These are phyloP conservation scores for Ceriops zippeliana DNA, from an alignment of 345 rosid genomes.

Conservation along the genomic window DNA sequence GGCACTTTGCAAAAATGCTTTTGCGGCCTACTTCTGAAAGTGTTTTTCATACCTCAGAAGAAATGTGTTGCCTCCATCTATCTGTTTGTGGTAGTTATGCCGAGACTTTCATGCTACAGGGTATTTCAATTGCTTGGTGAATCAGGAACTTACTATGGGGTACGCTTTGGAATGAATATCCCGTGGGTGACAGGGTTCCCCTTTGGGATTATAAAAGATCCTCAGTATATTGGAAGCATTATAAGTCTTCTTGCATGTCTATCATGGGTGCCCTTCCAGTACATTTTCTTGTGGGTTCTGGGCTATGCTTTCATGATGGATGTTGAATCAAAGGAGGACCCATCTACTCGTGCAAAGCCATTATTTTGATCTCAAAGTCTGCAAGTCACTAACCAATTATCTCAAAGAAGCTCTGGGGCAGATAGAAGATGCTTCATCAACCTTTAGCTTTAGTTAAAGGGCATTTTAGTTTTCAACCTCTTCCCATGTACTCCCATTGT, in stretches of 20 bases:
- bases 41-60: background rate
- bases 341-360: constrained; percentile 59
- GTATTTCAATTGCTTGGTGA: constrained; percentile 90
- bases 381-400: constrained; percentile 11
- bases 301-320: constrained; percentile 68
- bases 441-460: background rate
- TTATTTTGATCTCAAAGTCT: constrained; percentile 33
- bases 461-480: constrained; percentile 2
- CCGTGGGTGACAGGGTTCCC: constrained; percentile 47
- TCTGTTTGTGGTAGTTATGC: constrained; percentile 1
- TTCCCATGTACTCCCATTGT: background rate
- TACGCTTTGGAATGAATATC: too few relatives aligned
- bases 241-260: constrained; percentile 70
- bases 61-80: constrained; percentile 2
- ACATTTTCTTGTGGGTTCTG: constrained; percentile 68
- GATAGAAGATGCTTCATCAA: constrained; percentile 1
- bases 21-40: background rate
- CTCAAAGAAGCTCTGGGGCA: background rate
- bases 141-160: constrained; percentile 67
- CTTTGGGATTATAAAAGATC: constrained; percentile 83
- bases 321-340: constrained; percentile 67
- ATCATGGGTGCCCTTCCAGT: constrained; percentile 77
- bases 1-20: background rate
- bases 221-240: constrained; percentile 85
- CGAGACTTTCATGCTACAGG: constrained; percentile 36